Base-by-base conservation (phyloP, 805 yeast genomes). In the Yamadazyma scolyti region DNA sequence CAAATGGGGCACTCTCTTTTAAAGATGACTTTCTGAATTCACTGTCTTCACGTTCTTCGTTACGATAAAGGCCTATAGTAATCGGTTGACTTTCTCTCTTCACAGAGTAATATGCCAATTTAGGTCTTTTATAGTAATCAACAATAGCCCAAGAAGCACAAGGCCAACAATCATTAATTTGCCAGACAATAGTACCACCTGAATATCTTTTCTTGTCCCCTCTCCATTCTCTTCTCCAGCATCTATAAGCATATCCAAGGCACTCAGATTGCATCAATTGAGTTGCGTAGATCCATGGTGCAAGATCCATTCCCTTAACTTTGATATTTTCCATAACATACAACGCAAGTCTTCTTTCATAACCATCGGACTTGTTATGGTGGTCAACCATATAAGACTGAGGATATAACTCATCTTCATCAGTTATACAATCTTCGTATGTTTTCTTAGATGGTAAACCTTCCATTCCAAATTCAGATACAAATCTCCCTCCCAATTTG, bases 391-490 rank as follows among this genome's bases (percentile, higher is more conserved):
- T 42, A 19, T 49, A 42, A 21, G 67, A 56, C 33, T 70, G 75
- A 5, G 75, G 74, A 31, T 56, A 58, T 25, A 54, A 28, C 42
- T 69, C 64, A 8, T 35, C 23, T 6, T 36, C 28, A 28, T 66
- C 65, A 2, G 68, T 53, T 29, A 66, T 57, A 36, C 52, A 52
- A 10, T 42, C 42, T 11, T 48, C 37, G 22, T 53, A 47, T 0
- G 75, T 69, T 28, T 51, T 47, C 8, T 37, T 21, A 20, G 39
- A 30, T 0, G 75, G 74, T 10, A 62, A 52, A 0, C 67, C 68
- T 31, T 59, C 59, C 75, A 71, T 70, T 1, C 77, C 77, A 52
- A 71, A 71, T 45, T 71, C 77, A 19, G 71, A 61, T 3, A 71
- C 56, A 46, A 71, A 71, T 16, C 75, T 40, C 2, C 75, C 76